A percentile compares a stretch with the other conserved stretches of the same genome.
phyloP scores from a whole-genome alignment of 2,329 filamentous ascomycete species.

The Alternaria brassicicola region DNA sequence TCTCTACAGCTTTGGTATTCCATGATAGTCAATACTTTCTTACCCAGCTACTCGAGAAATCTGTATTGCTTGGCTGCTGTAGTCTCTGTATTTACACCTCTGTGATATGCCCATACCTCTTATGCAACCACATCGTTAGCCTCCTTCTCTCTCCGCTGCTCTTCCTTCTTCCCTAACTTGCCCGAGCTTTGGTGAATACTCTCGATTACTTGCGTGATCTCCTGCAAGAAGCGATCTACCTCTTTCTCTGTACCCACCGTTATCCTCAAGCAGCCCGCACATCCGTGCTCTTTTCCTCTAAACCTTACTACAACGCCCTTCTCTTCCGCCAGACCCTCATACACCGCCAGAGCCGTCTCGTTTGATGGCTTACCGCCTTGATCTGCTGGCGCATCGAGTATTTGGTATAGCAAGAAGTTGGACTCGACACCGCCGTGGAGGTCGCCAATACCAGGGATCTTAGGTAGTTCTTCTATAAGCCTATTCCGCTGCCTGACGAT shows the following conservation, averaged over 20 bases:
- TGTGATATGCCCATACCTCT: background rate
- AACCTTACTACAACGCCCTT: constrained; percentile 93
- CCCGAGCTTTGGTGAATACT: constrained; percentile 53
- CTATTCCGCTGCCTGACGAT: constrained; percentile 80
- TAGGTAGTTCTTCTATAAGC: constrained; percentile 73
- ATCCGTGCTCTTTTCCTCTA: constrained; percentile 89
- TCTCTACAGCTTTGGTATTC: background rate
- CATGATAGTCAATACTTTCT: background rate
- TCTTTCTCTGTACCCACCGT: constrained; percentile 91
- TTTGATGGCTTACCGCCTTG: constrained; percentile 76
- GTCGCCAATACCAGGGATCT: constrained; percentile 76
- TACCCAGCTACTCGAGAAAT: background rate
- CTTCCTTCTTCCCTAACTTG: constrained; percentile 43
- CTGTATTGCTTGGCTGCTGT: background rate
- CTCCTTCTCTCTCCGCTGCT: constrained; percentile 55
- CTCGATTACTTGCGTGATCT: constrained; percentile 63
- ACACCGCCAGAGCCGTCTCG: constrained; percentile 75
- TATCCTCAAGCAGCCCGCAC: constrained; percentile 84
- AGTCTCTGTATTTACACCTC: background rate
- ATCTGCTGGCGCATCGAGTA: constrained; percentile 67
- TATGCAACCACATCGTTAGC: constrained; percentile 59
- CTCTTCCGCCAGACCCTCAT: constrained; percentile 82
- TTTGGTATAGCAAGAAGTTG: constrained; percentile 92
- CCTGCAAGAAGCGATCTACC: constrained; percentile 76
- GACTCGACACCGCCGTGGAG: constrained; percentile 80